Conservation (phyloP, 139 green algal genomes). For the Chlamydomonas incerta region DNA sequence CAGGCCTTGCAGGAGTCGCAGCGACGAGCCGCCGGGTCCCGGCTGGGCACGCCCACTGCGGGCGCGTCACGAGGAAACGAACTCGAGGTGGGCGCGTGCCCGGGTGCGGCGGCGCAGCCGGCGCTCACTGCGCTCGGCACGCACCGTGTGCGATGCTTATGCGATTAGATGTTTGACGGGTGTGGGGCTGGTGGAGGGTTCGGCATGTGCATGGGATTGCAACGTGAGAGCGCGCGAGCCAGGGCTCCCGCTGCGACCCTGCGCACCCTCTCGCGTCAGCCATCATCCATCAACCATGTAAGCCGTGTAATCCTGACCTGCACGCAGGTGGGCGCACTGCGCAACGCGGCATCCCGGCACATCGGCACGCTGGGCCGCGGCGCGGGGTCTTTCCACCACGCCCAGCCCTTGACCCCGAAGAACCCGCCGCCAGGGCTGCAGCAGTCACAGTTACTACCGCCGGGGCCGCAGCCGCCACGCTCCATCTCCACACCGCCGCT, state of each 20-base stretch:
- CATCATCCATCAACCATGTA: too few relatives aligned
- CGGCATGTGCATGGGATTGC: too few relatives aligned
- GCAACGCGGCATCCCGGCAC: neutral
- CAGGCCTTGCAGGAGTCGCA: constrained; percentile 12
- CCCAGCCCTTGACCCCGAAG: neutral
- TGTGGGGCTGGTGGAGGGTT: too few relatives aligned
- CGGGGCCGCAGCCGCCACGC: constrained; percentile 1
- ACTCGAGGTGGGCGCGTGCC: neutral
- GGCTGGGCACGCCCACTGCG: neutral
- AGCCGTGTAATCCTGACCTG: too few relatives aligned
- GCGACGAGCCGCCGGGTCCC: neutral
- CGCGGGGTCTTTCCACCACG: neutral
- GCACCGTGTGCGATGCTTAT: too few relatives aligned
- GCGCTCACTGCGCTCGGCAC: too few relatives aligned
- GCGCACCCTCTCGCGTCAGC: too few relatives aligned
- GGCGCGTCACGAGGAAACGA: neutral
- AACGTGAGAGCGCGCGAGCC: too few relatives aligned
- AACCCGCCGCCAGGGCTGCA: neutral
- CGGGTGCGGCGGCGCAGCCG: too few relatives aligned
- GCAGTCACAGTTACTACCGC: neutral
- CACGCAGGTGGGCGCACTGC: constrained; percentile 13
- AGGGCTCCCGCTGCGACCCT: neutral
- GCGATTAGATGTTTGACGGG: too few relatives aligned
- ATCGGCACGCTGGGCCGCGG: neutral
- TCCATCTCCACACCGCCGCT: constrained; percentile 17